phyloP scores from a whole-genome alignment of 345 rosid genomes.

The Carallia pectinifolia region DNA sequence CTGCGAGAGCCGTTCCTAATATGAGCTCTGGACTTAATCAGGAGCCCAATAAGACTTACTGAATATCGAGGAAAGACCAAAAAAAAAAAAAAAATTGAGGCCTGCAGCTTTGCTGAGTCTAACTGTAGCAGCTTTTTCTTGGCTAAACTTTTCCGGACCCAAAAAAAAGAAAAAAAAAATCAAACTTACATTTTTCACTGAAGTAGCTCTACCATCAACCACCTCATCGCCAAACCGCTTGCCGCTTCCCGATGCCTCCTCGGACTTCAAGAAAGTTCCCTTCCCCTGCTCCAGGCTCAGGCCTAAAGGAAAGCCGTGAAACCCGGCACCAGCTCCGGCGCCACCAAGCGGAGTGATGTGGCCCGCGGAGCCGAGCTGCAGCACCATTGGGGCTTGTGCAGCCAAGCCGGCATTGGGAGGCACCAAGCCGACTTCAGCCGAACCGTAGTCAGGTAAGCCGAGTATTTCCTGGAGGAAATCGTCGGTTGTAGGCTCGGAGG shows the following conservation, averaged over 20 bases:
- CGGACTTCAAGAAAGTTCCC: constrained; percentile 75
- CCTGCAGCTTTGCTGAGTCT: no score
- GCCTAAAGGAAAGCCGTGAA: constrained; percentile 83
- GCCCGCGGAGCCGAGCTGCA: constrained; percentile 62
- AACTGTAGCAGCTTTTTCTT: no score
- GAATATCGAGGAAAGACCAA: no score
- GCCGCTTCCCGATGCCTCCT: constrained; percentile 75
- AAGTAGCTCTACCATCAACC: constrained; percentile 58
- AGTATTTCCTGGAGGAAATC: constrained; percentile 95
- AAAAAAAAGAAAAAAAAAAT: no score
- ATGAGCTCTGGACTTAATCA: no score
- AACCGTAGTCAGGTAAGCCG: constrained; percentile 62
- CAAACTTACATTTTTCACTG: constrained; percentile 68
- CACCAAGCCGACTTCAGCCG: constrained; percentile 53
- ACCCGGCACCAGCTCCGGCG: constrained; percentile 47
- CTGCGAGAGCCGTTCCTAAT: no score
- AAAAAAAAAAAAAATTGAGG: no score
- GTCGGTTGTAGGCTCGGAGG: constrained; percentile 60
- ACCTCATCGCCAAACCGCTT: constrained; percentile 72
- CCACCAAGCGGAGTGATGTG: constrained; percentile 47
- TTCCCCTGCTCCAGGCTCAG: constrained; percentile 88
- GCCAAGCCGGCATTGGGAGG: constrained; percentile 47
- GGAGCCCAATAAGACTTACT: no score
- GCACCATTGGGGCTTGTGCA: constrained; percentile 69
- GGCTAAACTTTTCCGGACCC: no score